Conservation (phyloP, 106 monocot genomes). For the Xerophyta viscosa region DNA sequence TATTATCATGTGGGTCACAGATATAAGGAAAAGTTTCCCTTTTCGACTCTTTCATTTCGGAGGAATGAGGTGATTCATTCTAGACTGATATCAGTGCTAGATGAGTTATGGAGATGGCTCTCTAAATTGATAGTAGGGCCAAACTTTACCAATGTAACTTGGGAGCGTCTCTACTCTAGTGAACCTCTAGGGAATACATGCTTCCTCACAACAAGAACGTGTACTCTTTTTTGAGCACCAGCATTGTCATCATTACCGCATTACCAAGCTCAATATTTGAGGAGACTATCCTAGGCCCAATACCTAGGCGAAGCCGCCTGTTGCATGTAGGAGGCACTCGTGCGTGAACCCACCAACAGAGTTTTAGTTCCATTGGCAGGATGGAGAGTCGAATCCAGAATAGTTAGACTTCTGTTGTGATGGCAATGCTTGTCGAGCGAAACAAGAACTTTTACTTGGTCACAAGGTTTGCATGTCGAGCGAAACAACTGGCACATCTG, state of each 20-base stretch:
- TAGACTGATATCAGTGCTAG: constrained; percentile 31
- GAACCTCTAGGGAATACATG: constrained; percentile 85
- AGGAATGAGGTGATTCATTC: constrained; percentile 69
- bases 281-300: too few species aligned
- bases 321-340: too few species aligned
- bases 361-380: too few species aligned
- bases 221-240: too few species aligned
- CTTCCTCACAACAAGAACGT: constrained; percentile 30
- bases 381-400: too few species aligned
- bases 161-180: constrained; percentile 70
- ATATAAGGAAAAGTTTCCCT: constrained; percentile 90
- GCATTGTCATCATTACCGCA: too few species aligned
- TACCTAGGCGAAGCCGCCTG: too few species aligned
- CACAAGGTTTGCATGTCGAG: constrained; percentile 99
- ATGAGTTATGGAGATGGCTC: constrained; percentile 79
- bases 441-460: constrained; percentile 79
- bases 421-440: too few species aligned
- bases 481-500: constrained; percentile 78
- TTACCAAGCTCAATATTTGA: too few species aligned
- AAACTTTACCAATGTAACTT: constrained; percentile 77
- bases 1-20: constrained; percentile 28
- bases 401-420: too few species aligned
- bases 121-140: too few species aligned
- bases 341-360: too few species aligned
- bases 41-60: constrained; percentile 93